Evolutionary conservation across 441 rosid species (phyloP).

Genomic region (Theobroma grandiflorum): DNA sequence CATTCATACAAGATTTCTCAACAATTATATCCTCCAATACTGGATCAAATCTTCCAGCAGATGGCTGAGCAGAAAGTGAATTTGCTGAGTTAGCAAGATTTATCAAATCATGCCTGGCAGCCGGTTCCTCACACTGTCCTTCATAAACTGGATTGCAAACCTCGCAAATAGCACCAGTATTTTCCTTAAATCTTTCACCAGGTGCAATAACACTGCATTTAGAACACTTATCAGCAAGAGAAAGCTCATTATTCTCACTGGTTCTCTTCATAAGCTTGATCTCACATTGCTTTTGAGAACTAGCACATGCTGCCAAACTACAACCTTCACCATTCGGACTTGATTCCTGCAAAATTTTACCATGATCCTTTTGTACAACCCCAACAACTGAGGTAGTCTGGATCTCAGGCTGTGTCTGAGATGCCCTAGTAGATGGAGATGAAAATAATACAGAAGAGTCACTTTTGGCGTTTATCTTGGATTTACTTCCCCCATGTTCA

Average conservation of each 20-base stretch:
- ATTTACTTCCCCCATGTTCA: slow-evolving; percentile 27
- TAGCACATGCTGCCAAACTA: slow-evolving; percentile 30
- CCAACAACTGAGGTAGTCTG: slow-evolving; percentile 34
- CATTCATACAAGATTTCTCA: slow-evolving; percentile 37
- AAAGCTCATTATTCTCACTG: slow-evolving; percentile 34
- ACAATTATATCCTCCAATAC: slow-evolving; percentile 31
- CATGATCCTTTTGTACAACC: slow-evolving; percentile 41
- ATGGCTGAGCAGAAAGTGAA: slow-evolving; percentile 24
- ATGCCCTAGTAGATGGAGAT: slow-evolving; percentile 24
- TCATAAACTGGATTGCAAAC: slow-evolving; percentile 38
- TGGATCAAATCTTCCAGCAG: slow-evolving; percentile 23
- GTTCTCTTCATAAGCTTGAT: slow-evolving; percentile 33
- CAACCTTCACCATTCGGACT: slow-evolving; percentile 28
- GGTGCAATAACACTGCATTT: slow-evolving; percentile 29
- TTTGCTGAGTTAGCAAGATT: slow-evolving; percentile 25
- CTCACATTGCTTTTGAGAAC: slow-evolving; percentile 38
- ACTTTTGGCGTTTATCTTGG: slow-evolving; percentile 19
- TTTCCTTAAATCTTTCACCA: slow-evolving; percentile 33
- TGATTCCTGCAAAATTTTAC: slow-evolving; percentile 33
- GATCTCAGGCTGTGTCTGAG: slow-evolving; percentile 45
- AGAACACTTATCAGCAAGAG: slow-evolving; percentile 28
- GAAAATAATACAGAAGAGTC: slow-evolving; percentile 25
- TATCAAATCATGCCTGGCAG: slow-evolving; percentile 22
- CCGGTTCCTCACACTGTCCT: slow-evolving; percentile 23
- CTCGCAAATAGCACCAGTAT: slow-evolving; percentile 17